These are phyloP conservation scores for Phytophthora pseudosyringae DNA, from an alignment of 352 stramenopile genomes.

Conservation along the genomic window DNA sequence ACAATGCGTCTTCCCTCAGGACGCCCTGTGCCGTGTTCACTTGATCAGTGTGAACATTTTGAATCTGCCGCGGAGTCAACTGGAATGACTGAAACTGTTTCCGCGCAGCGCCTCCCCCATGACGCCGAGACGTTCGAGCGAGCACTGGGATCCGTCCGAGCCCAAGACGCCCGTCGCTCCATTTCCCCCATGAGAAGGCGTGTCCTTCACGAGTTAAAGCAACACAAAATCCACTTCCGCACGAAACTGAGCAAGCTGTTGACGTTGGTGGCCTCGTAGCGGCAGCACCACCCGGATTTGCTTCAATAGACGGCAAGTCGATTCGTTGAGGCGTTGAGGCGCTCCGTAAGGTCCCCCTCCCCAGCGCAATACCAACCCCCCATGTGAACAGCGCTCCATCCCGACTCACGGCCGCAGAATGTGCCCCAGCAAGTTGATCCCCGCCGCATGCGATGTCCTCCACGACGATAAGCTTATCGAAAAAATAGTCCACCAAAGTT, in stretches of 20 bases:
- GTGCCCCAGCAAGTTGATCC: constrained; percentile 55
- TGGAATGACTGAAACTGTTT: constrained; percentile 74
- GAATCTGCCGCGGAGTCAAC: constrained; percentile 40
- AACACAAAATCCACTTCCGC: constrained; percentile 84
- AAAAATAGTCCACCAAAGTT: constrained; percentile 58
- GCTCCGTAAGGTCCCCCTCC: constrained; percentile 46
- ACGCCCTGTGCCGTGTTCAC: not conserved
- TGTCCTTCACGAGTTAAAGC: constrained; percentile 57
- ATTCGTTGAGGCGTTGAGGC: constrained; percentile 46
- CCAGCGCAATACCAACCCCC: constrained; percentile 65
- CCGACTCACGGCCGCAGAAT: constrained; percentile 71
- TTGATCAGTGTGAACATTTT: constrained; percentile 2
- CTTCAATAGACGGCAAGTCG: constrained; percentile 24
- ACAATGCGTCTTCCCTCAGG: constrained; percentile 7
- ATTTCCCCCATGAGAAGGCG: constrained; percentile 87
- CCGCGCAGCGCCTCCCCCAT: constrained; percentile 34
- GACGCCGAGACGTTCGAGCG: constrained; percentile 41
- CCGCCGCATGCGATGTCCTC: constrained; percentile 56
- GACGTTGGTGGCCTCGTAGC: not conserved
- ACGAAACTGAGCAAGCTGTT: constrained; percentile 48
- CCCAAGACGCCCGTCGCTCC: constrained; percentile 72
- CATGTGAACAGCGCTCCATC: constrained; percentile 79
- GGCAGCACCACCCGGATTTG: not conserved
- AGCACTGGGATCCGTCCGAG: constrained; percentile 68
- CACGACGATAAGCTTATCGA: constrained; percentile 53